Conservation (phyloP, 1,284 basidiomycete species). For the Cutaneotrichosporon cyanovorans region DNA sequence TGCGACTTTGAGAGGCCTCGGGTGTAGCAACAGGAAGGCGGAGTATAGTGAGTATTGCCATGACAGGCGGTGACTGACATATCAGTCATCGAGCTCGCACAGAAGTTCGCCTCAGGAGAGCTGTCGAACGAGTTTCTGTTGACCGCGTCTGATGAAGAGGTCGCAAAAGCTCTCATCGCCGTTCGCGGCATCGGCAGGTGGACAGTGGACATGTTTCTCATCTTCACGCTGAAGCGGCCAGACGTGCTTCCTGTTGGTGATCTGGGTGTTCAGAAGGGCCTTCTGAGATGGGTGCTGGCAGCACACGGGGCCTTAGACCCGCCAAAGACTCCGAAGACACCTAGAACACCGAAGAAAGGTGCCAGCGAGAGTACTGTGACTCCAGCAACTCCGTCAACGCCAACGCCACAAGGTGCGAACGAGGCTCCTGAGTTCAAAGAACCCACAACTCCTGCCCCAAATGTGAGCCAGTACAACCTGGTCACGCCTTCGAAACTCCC, state of each 20-base stretch:
- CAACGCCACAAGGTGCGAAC: background rate
- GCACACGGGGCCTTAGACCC: constrained; percentile 49
- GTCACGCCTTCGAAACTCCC: constrained; percentile 8
- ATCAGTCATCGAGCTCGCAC: constrained; percentile 68
- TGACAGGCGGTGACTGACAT: background rate
- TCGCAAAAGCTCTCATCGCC: constrained; percentile 64
- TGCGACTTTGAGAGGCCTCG: constrained; percentile 58
- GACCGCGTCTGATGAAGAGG: constrained; percentile 63
- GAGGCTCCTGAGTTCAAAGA: background rate
- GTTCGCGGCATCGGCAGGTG: constrained; percentile 68
- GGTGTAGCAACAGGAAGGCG: constrained; percentile 70
- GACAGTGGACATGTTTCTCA: constrained; percentile 78
- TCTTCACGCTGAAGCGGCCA: constrained; percentile 73
- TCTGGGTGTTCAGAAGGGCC: constrained; percentile 69
- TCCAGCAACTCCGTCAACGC: background rate
- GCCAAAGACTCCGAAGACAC: constrained; percentile 27
- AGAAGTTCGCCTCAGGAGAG: constrained; percentile 67
- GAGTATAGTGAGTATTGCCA: constrained; percentile 60
- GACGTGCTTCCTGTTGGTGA: constrained; percentile 77
- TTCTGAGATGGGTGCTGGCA: constrained; percentile 66
- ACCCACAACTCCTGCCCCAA: background rate
- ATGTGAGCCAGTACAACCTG: background rate
- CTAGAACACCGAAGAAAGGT: constrained; percentile 45
- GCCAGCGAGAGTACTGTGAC: constrained; percentile 11
- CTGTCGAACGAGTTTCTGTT: constrained; percentile 64